A percentile compares a stretch with the other conserved stretches of the same genome.
Conservation (phyloP, 106 monocot genomes). For the Apostasia ramifera region DNA sequence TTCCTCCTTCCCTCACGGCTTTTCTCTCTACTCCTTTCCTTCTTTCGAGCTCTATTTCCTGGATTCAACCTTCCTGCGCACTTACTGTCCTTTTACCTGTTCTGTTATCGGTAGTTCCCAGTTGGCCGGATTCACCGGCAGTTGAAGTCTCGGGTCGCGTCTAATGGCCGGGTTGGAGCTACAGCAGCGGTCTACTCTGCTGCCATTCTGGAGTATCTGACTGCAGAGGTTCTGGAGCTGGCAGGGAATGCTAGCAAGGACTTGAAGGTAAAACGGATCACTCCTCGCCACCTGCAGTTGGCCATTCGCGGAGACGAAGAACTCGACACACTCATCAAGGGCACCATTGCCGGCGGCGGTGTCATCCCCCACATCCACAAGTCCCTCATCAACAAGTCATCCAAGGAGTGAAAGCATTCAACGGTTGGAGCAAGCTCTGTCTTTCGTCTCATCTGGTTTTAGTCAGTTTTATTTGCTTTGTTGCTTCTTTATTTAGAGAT, state of each 20-base stretch:
- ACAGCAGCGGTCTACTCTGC: conserved; percentile 44
- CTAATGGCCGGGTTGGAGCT: conserved; percentile 43
- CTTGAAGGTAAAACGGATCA: conserved; percentile 52
- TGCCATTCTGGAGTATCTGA: conserved; percentile 51
- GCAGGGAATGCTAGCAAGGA: conserved; percentile 58
- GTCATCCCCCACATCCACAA: conserved; percentile 64
- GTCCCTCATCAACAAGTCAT: conserved; percentile 53
- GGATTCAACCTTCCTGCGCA: not conserved
- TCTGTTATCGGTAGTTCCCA: conserved; percentile 19
- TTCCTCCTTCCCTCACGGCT: not conserved
- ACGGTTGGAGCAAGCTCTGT: no score
- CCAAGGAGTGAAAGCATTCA: conserved; percentile 28
- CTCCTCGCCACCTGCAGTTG: conserved; percentile 52
- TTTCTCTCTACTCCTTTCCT: not conserved
- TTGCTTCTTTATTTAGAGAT: no score
- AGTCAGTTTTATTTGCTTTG: no score
- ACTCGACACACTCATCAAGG: conserved; percentile 57
- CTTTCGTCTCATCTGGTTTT: not conserved
- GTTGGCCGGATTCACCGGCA: conserved; percentile 51
- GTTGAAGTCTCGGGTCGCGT: conserved; percentile 33
- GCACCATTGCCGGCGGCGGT: conserved; percentile 48
- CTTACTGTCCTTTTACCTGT: not conserved
- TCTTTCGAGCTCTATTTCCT: not conserved
- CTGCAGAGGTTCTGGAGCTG: conserved; percentile 48
- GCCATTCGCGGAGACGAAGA: conserved; percentile 54